Base-by-base conservation (phyloP, 345 rosid species). In the Citrus medica region DNA sequence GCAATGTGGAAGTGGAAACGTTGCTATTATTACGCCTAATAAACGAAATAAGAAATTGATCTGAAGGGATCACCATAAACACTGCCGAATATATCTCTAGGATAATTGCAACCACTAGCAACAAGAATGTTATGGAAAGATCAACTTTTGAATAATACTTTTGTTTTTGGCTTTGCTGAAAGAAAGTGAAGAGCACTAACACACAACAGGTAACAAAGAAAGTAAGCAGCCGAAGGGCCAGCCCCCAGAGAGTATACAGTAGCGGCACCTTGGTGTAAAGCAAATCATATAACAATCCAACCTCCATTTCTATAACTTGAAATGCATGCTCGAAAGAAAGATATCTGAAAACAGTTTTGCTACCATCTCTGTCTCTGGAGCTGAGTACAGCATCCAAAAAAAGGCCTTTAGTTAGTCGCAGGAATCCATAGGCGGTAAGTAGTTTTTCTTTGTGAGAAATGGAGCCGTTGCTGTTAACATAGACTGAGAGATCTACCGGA, bases 261-360 rank as follows among this genome's bases (percentile, higher is more conserved):
- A 82, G 14, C 4, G 73, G 61, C 0, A 81, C 80, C 76, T 89
- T 87, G 1, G 92, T 83, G 76, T 46, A 87, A 4, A 83, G 79
- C 32, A 75, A 72, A 38, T 84, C 89, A 8, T 86, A 83, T 76
- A 86, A 73, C 74, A 88, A 76, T 46, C 80, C 82, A 64, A 86
- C 88, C 69, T 86, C 91, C 63, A 80, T 82, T 81, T 88, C 89
- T 51, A 83, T 76, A 28, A 86, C 64, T 58, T 71, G 38, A 48
- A 88, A 82, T 6, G 85, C 87, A 58, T 76, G 78, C 5, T 55
- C 7, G n/a, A 79, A 7, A 0, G 46, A 4, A 4, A 38, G 27
- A 0, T 55, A 19, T 21, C 28, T 53, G 1, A 53, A 30, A 21
- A 55, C 33, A 3, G 74, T 17, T 4, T 74, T 71, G 51, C 71